Evolutionary conservation across 2,329 filamentous ascomycete genomes (phyloP).

Genomic region (Metarhizium humberi): DNA sequence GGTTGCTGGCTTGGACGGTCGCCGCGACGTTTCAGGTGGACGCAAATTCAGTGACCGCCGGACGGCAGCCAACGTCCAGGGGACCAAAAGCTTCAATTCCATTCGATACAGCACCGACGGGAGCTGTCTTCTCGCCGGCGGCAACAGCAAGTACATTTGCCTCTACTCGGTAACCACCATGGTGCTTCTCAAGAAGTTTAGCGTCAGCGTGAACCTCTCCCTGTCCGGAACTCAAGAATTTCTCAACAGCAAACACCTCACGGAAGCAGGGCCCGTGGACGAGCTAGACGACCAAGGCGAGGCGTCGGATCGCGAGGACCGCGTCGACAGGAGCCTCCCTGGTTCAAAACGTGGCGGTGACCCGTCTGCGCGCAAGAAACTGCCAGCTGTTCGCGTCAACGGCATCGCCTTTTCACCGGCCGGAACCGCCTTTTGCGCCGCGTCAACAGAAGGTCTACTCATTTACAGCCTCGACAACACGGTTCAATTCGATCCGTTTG

Average conservation of each 20-base stretch:
- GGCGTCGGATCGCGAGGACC: conserved; percentile 78
- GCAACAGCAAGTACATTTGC: conserved; percentile 98
- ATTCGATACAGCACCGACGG: conserved; percentile 91
- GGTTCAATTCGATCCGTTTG: conserved; percentile 88
- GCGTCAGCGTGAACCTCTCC: conserved; percentile 91
- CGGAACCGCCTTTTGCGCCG: conserved; percentile 85
- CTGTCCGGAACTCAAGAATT: conserved; percentile 95
- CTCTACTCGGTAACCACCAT: conserved; percentile 92
- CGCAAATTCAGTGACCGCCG: conserved; percentile 80
- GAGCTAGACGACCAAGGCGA: conserved; percentile 86
- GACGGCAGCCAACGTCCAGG: conserved; percentile 82
- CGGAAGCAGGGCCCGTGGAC: conserved; percentile 76
- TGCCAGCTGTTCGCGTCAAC: conserved; percentile 76
- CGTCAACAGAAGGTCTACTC: conserved; percentile 86
- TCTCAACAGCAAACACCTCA: conserved; percentile 84
- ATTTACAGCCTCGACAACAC: conserved; percentile 85
- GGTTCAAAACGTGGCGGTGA: conserved; percentile 80
- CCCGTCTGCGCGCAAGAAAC: conserved; percentile 64
- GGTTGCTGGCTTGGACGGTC: conserved; percentile 75
- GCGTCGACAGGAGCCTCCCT: conserved; percentile 69
- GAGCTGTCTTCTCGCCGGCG: conserved; percentile 78
- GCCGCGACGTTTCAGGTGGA: conserved; percentile 86
- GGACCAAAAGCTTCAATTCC: conserved; percentile 82
- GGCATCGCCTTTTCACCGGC: conserved; percentile 82
- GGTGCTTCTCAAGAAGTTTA: conserved; percentile 88